Percentiles rank a stretch among this genome's conserved stretches.
These are phyloP conservation scores for Trametopsis cervina DNA, from an alignment of 768 basidiomycete genomes.

Conservation along the genomic window DNA sequence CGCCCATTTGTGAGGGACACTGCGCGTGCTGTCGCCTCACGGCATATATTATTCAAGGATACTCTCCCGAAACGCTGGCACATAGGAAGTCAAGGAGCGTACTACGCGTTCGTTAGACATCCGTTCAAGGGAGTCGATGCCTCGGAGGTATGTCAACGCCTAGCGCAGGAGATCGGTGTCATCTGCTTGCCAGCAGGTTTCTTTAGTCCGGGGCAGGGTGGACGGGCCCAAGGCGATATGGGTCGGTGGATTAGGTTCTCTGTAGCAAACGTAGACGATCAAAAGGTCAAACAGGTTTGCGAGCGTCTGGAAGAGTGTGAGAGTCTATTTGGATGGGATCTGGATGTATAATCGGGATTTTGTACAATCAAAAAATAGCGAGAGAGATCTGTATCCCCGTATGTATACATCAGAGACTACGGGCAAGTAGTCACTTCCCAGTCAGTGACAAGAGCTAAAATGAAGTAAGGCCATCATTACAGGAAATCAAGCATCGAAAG, in stretches of 20 bases:
- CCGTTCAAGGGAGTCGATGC: constrained; percentile 46
- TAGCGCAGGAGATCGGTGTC: constrained; percentile 60
- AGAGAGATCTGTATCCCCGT: too few species aligned
- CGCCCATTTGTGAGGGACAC: constrained; percentile 44
- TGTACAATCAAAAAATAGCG: too few species aligned
- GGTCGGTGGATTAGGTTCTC: constrained; percentile 73
- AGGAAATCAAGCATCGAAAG: too few species aligned
- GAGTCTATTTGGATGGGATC: constrained; percentile 31
- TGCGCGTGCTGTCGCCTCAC: constrained; percentile 39
- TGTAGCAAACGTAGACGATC: constrained; percentile 74
- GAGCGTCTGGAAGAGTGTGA: constrained; percentile 39
- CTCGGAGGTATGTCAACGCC: constrained; percentile 45
- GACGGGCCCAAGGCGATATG: constrained; percentile 28
- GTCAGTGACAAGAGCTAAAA: constrained; percentile 20
- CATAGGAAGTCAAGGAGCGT: constrained; percentile 62
- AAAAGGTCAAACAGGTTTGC: constrained; percentile 45
- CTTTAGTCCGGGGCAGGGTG: constrained; percentile 34
- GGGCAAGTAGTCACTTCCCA: constrained; percentile 23
- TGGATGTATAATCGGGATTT: constrained; percentile 11
- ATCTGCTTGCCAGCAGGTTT: constrained; percentile 61
- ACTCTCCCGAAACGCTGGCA: constrained; percentile 49
- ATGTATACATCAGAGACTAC: constrained; percentile 4
- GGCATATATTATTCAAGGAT: constrained; percentile 51
- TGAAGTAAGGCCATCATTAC: too few species aligned
- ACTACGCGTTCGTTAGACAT: constrained; percentile 72